A percentile compares a stretch with the other conserved stretches of the same genome.
Evolutionary conservation across 345 rosid genomes (phyloP).

Genomic region (Cardamine chenopodiifolia): DNA sequence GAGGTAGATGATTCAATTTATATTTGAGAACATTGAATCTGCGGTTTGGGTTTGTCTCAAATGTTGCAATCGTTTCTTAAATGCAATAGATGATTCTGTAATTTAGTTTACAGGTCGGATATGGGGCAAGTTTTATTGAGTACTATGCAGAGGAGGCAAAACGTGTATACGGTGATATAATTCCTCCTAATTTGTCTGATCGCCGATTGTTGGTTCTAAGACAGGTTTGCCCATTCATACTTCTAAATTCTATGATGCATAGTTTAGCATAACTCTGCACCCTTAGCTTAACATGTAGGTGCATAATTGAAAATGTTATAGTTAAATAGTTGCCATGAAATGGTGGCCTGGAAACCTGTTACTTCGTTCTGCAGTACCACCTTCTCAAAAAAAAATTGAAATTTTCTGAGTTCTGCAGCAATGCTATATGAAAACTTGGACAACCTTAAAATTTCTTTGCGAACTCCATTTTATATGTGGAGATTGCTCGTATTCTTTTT

Average conservation of each 20-base stretch:
- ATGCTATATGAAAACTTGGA: constrained; percentile 16
- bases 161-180: constrained; percentile 91
- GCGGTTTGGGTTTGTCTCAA: constrained; percentile 33
- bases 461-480: background rate
- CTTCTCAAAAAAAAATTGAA: background rate
- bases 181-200: constrained; percentile 77
- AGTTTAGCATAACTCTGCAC: constrained; percentile 6
- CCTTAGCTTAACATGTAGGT: background rate
- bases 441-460: background rate
- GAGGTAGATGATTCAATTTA: constrained; percentile 60
- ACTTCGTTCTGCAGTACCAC: constrained; percentile 10
- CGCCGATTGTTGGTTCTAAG: constrained; percentile 83
- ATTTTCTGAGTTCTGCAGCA: background rate
- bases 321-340: constrained; percentile 3
- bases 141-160: constrained; percentile 93
- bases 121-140: constrained; percentile 93
- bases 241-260: constrained; percentile 3
- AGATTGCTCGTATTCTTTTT: constrained; percentile 15
- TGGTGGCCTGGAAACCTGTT: constrained; percentile 1
- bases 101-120: constrained; percentile 63
- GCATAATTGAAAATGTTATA: background rate
- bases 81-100: constrained; percentile 36
- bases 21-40: constrained; percentile 12
- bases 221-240: constrained; percentile 57
- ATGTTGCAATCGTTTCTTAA: constrained; percentile 35